phyloP scores from a whole-genome alignment of 2,329 filamentous ascomycete species.

The Niveomyces coronatus region DNA sequence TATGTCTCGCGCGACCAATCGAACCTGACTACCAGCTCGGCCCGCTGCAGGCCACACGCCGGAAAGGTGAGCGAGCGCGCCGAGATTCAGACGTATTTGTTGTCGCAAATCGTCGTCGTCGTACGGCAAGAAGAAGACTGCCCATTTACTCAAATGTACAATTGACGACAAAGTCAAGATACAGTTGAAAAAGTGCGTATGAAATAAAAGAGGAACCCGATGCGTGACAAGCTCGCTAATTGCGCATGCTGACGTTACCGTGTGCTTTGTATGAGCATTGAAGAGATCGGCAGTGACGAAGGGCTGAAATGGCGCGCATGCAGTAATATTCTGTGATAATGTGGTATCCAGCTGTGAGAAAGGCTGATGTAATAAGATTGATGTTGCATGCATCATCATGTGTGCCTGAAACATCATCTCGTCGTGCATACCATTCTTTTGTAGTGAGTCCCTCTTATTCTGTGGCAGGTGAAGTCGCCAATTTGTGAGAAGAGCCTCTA shows the following conservation, averaged over 20 bases:
- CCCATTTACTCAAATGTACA: slow-evolving; percentile 74
- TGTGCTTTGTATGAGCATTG: slow-evolving; percentile 67
- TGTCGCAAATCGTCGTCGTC: slow-evolving; percentile 60
- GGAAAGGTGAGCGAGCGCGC: slow-evolving; percentile 59
- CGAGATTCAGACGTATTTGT: slow-evolving; percentile 69
- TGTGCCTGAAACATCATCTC: slow-evolving; percentile 89
- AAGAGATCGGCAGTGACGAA: slow-evolving; percentile 40
- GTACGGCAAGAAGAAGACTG: slow-evolving; percentile 46
- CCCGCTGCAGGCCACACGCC: slow-evolving; percentile 63
- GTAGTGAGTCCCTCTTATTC: slow-evolving; percentile 59
- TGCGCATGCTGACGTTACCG: slow-evolving; percentile 66
- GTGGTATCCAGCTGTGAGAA: slow-evolving; percentile 63
- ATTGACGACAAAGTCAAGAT: slow-evolving; percentile 69
- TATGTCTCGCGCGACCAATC: slow-evolving; percentile 69
- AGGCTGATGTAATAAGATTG: slow-evolving; percentile 71
- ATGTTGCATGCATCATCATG: slow-evolving; percentile 59
- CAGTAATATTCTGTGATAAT: slow-evolving; percentile 47
- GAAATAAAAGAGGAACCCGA: slow-evolving; percentile 58
- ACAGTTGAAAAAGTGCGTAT: slow-evolving; percentile 79
- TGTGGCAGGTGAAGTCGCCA: slow-evolving; percentile 73
- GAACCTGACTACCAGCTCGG: slow-evolving; percentile 61
- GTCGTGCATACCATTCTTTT: slow-evolving; percentile 62
- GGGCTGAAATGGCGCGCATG: slow-evolving; percentile 52
- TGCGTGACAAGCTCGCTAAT: slow-evolving; percentile 68
- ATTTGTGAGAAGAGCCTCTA: slow-evolving; percentile 50